These are phyloP conservation scores for Neonectria neomacrospora DNA, from an alignment of 2,329 filamentous ascomycete genomes.

Conservation along the genomic window DNA sequence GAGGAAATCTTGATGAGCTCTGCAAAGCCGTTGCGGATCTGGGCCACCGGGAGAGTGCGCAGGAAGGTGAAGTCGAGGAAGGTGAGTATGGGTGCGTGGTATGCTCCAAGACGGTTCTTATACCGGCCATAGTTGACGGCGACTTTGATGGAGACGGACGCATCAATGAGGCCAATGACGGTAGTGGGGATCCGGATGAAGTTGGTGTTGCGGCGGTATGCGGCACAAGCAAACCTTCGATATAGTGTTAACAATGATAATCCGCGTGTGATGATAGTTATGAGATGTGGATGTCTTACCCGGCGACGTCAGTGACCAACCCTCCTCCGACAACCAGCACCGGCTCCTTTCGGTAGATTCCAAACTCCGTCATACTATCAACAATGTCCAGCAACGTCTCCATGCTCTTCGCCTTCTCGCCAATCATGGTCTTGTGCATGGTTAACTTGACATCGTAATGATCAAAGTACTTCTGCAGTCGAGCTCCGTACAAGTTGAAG, in stretches of 20 bases:
- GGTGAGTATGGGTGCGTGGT: slow-evolving; percentile 77
- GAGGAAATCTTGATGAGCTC: slow-evolving; percentile 82
- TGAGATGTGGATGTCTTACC: slow-evolving; percentile 62
- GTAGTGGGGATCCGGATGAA: slow-evolving; percentile 80
- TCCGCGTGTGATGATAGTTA: slow-evolving; percentile 28
- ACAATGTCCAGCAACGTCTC: slow-evolving; percentile 76
- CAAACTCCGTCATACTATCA: slow-evolving; percentile 79
- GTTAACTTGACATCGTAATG: slow-evolving; percentile 70
- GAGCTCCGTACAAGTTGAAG: slow-evolving; percentile 72
- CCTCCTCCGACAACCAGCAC: slow-evolving; percentile 75
- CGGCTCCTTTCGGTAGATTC: slow-evolving; percentile 75
- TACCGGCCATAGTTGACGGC: slow-evolving; percentile 81
- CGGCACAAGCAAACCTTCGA: slow-evolving; percentile 73
- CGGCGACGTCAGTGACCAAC: slow-evolving; percentile 78
- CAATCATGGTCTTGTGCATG: slow-evolving; percentile 79
- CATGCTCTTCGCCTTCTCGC: slow-evolving; percentile 80
- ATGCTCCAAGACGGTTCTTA: slow-evolving; percentile 79
- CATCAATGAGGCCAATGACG: slow-evolving; percentile 79
- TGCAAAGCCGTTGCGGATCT: slow-evolving; percentile 79
- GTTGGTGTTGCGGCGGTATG: slow-evolving; percentile 78
- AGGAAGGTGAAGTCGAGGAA: slow-evolving; percentile 80
- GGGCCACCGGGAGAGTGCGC: slow-evolving; percentile 72
- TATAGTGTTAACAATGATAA: background rate
- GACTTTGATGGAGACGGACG: slow-evolving; percentile 81
- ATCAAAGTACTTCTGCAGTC: slow-evolving; percentile 75